Evolutionary conservation across 345 rosid genomes (phyloP).

Genomic region (Carallia brachiata): DNA sequence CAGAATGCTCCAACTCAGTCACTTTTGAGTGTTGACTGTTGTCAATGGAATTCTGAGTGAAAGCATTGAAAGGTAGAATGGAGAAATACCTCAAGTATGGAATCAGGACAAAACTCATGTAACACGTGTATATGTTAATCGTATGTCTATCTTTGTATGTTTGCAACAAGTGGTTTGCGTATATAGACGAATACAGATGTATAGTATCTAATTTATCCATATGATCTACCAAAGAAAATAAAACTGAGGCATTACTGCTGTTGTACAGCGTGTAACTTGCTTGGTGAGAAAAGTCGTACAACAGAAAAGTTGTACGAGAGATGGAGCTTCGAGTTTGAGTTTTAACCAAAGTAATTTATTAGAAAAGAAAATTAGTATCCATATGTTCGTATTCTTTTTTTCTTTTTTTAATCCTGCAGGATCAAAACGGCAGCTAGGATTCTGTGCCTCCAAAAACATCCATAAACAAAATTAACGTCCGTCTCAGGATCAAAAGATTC

Average conservation of each 20-base stretch:
- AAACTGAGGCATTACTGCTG: not conserved
- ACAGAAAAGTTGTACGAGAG: constrained; percentile 34
- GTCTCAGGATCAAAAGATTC: constrained; percentile 16
- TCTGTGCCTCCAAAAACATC: constrained; percentile 33
- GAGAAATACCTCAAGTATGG: constrained; percentile 82
- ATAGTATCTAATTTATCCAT: too few species aligned
- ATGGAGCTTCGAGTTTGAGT: too few species aligned
- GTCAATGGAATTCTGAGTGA: constrained; percentile 88
- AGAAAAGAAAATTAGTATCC: too few species aligned
- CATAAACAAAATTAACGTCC: constrained; percentile 22
- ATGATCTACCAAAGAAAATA: too few species aligned
- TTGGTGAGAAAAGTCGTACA: constrained; percentile 81
- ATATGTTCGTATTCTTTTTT: not conserved
- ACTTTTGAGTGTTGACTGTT: constrained; percentile 52
- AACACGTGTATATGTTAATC: too few species aligned
- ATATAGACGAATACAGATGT: too few species aligned
- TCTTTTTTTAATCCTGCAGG: constrained; percentile 19
- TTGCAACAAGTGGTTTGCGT: too few species aligned
- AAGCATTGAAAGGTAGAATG: constrained; percentile 73
- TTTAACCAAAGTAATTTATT: too few species aligned
- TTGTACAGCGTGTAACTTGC: constrained; percentile 73
- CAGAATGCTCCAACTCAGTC: constrained; percentile 97
- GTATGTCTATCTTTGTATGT: not conserved
- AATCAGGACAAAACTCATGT: not conserved
- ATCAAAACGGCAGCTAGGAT: constrained; percentile 17